phyloP scores from a whole-genome alignment of 768 basidiomycete species.

The Podaxis sp. region DNA sequence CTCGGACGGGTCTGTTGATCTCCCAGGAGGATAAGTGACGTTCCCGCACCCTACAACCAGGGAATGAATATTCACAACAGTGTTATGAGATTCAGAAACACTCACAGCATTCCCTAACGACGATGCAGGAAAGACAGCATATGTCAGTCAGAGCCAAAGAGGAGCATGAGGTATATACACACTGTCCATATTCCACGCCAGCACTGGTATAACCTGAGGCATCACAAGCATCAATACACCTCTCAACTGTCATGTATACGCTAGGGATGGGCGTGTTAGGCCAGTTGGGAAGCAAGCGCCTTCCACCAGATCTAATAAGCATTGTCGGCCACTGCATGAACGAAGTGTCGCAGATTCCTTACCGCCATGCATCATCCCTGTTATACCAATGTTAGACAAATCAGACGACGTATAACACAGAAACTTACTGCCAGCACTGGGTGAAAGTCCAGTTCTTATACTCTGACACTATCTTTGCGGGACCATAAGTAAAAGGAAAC shows the following conservation, averaged over 20 bases:
- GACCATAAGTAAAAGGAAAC: constrained; percentile 19
- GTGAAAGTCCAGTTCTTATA: constrained; percentile 19
- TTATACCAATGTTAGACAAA: not conserved
- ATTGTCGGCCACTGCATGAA: not conserved
- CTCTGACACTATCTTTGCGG: constrained; percentile 7
- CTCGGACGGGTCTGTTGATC: constrained; percentile 7
- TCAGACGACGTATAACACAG: not conserved
- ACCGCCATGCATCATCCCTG: constrained; percentile 19
- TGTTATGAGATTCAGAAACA: not conserved
- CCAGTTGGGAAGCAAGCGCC: constrained; percentile 16
- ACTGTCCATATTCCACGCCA: constrained; percentile 23
- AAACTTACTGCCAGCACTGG: constrained; percentile 19
- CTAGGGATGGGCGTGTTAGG: constrained; percentile 15
- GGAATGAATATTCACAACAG: too few species aligned
- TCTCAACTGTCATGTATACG: constrained; percentile 22
- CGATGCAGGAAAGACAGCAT: not conserved
- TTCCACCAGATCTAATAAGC: not conserved
- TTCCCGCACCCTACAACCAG: constrained; percentile 14
- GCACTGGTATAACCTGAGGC: constrained; percentile 19
- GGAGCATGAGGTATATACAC: not conserved
- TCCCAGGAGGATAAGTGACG: constrained; percentile 16
- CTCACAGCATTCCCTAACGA: constrained; percentile 19
- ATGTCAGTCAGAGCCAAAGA: not conserved
- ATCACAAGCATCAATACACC: constrained; percentile 20
- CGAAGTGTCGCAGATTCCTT: not conserved